Conservation (phyloP, 352 stramenopile species). For the Phytophthora litchii region DNA sequence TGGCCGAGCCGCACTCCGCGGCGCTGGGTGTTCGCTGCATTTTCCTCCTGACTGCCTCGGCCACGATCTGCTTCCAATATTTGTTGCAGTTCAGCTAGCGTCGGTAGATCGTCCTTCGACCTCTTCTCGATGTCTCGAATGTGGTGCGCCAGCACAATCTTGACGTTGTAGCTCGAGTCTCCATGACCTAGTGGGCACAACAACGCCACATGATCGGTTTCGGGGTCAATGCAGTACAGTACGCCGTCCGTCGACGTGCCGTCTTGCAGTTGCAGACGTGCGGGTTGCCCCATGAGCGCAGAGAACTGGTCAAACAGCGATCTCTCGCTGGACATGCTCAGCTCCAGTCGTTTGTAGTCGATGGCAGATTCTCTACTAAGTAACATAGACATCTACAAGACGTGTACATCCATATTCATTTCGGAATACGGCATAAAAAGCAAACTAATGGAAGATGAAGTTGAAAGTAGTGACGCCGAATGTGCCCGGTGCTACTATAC, state of each 20-base stretch:
- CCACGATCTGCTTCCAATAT: conserved; percentile 4
- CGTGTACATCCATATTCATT: conserved; percentile 37
- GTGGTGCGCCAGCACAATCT: conserved; percentile 44
- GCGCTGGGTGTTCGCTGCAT: conserved; percentile 4
- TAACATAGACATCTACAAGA: not conserved
- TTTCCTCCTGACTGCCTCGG: not conserved
- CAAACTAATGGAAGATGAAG: conserved; percentile 43
- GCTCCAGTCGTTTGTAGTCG: conserved; percentile 14
- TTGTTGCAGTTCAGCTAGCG: conserved; percentile 23
- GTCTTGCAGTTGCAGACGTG: conserved; percentile 48
- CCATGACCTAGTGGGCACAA: conserved; percentile 13
- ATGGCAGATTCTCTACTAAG: not conserved
- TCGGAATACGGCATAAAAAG: conserved; percentile 34
- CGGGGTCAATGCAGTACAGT: conserved; percentile 63
- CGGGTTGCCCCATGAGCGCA: conserved; percentile 38
- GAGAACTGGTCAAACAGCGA: conserved; percentile 36
- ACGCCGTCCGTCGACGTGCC: conserved; percentile 44
- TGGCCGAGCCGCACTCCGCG: conserved; percentile 15
- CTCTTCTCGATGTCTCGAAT: conserved; percentile 20
- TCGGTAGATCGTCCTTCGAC: conserved; percentile 18
- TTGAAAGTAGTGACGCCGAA: conserved; percentile 22
- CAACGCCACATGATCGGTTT: conserved; percentile 58
- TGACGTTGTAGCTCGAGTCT: conserved; percentile 27
- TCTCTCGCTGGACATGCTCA: conserved; percentile 26
- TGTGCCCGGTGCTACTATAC: conserved; percentile 12